These are phyloP conservation scores for Neltuma alba DNA, from an alignment of 306 rosid species.

Conservation along the genomic window DNA sequence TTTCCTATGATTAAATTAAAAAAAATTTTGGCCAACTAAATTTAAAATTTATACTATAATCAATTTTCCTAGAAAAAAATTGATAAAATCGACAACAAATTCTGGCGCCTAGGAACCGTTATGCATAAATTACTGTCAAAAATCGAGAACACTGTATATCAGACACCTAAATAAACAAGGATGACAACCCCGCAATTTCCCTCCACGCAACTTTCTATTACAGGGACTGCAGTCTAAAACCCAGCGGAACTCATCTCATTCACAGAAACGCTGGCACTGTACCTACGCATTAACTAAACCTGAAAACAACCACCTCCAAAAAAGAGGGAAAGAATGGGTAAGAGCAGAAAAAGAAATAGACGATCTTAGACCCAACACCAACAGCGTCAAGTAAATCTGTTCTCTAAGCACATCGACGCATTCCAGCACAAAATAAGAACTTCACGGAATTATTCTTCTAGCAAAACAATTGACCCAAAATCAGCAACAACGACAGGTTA, in stretches of 20 bases:
- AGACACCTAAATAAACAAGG: background rate
- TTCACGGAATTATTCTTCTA: background rate
- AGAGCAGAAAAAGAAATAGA: slow-evolving; percentile 21
- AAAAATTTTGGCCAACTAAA: too few species aligned
- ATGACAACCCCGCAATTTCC: background rate
- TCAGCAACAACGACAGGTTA: slow-evolving; percentile 88
- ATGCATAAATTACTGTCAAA: background rate
- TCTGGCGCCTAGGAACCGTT: too few species aligned
- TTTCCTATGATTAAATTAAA: too few species aligned
- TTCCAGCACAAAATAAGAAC: slow-evolving; percentile 23
- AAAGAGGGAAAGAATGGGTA: slow-evolving; percentile 43
- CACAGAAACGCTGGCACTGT: slow-evolving; percentile 33
- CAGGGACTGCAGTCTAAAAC: slow-evolving; percentile 14
- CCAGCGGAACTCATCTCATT: background rate
- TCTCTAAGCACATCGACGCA: slow-evolving; percentile 31
- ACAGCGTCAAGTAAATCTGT: slow-evolving; percentile 33
- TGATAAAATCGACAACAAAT: background rate
- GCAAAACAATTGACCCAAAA: slow-evolving; percentile 14
- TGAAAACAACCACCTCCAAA: slow-evolving; percentile 36
- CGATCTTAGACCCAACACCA: background rate
- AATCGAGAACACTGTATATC: background rate
- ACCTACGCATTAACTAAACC: slow-evolving; percentile 38
- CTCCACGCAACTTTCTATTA: slow-evolving; percentile 9
- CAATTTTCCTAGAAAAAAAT: too few species aligned
- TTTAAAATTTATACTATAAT: background rate